Conservation (phyloP, 2,329 filamentous ascomycete species). For the Phaeosphaeria sp. region DNA sequence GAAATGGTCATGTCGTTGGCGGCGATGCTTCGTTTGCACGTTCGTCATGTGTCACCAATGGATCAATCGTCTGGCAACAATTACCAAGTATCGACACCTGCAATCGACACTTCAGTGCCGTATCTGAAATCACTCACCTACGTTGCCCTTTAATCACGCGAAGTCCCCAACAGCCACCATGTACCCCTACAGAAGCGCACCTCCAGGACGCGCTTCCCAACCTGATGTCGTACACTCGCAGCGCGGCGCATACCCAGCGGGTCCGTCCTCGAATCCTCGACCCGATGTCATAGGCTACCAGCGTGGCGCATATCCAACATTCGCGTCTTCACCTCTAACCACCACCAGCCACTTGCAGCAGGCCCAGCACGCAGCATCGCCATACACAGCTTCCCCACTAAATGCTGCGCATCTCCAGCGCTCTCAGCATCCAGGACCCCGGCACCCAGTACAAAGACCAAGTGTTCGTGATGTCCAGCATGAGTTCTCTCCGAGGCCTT, state of each 20-base stretch:
- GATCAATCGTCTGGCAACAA: not conserved
- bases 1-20: not conserved
- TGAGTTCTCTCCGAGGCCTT: too few relatives aligned
- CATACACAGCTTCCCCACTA: too few relatives aligned
- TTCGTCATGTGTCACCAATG: not conserved
- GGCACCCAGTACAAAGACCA: not conserved
- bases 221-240: not conserved
- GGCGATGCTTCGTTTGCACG: not conserved
- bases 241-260: not conserved
- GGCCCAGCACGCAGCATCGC: too few relatives aligned
- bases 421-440: too few relatives aligned
- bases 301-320: not conserved
- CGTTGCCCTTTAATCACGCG: not conserved
- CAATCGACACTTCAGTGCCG: not conserved
- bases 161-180: not conserved
- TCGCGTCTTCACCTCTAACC: too few relatives aligned
- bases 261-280: not conserved
- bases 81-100: too few relatives aligned
- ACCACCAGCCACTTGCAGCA: too few relatives aligned
- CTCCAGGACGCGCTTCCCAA: not conserved
- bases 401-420: too few relatives aligned
- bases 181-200: not conserved
- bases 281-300: not conserved
- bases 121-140: not conserved
- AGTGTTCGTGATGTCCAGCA: not conserved